Conservation (phyloP, 1,139 yeast genomes). For the Saccharomyces hybrid region DNA sequence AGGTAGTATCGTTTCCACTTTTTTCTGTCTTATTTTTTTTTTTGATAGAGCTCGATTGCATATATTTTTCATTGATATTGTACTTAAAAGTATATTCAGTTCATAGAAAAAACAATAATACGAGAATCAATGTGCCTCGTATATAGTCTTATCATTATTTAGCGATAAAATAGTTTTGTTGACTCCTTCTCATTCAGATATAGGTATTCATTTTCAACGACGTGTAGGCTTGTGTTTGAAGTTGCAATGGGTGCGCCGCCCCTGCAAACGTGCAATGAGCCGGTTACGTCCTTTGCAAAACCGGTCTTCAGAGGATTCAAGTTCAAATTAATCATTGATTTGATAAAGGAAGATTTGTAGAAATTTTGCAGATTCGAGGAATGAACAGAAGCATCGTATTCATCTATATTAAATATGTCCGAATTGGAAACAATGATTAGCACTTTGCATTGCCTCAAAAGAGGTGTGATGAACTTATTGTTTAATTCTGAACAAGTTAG, state of each 20-base stretch:
- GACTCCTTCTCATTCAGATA: constrained; percentile 54
- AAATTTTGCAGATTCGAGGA: constrained; percentile 20
- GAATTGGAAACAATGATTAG: constrained; percentile 22
- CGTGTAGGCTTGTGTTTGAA: constrained; percentile 22
- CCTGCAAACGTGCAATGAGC: constrained; percentile 50
- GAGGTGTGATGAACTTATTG: constrained; percentile 22
- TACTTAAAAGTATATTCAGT: background rate
- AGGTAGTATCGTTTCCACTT: constrained; percentile 19
- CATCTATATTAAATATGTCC: constrained; percentile 15
- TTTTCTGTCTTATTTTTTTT: background rate
- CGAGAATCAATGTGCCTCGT: background rate
- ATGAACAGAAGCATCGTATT: constrained; percentile 6
- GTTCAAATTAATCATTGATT: constrained; percentile 33
- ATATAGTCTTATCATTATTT: constrained; percentile 3
- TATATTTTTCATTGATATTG: background rate
- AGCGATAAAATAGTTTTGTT: constrained; percentile 37
- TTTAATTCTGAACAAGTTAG: constrained; percentile 25
- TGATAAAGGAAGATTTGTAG: constrained; percentile 18
- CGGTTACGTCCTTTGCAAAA: constrained; percentile 76
- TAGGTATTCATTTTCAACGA: constrained; percentile 57
- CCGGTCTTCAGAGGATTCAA: constrained; percentile 70
- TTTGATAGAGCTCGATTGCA: background rate
- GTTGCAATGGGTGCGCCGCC: constrained; percentile 41
- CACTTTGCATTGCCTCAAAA: constrained; percentile 21
- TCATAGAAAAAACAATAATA: background rate